Conservation (phyloP, 2,329 filamentous ascomycete genomes). For the Diaporthe sp. region DNA sequence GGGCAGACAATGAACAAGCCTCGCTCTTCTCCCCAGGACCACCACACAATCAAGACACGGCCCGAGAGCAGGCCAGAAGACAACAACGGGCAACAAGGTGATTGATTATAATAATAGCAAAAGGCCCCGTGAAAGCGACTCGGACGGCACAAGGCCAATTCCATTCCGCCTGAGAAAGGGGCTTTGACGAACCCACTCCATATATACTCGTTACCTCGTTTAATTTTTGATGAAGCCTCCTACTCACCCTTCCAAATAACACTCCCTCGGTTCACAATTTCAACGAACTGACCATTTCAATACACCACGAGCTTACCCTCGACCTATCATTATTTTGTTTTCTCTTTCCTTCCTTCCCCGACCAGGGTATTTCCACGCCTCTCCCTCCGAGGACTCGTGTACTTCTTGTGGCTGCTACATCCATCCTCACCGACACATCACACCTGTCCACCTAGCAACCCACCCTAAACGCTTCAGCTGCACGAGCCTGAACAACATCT, state of each 20-base stretch:
- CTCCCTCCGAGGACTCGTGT: constrained; percentile 9
- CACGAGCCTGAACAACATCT: background rate
- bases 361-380: background rate
- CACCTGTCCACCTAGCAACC: constrained; percentile 22
- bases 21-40: constrained; percentile 7
- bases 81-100: constrained; percentile 12
- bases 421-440: constrained; percentile 28
- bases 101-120: constrained; percentile 16
- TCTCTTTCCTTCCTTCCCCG: background rate
- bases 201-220: constrained; percentile 31
- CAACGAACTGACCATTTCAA: constrained; percentile 4
- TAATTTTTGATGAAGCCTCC: constrained; percentile 28
- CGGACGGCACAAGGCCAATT: constrained; percentile 25
- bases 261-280: constrained; percentile 4
- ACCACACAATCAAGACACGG: background rate
- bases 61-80: background rate
- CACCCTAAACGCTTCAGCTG: constrained; percentile 11
- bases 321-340: background rate
- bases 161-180: constrained; percentile 25
- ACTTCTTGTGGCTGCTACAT: background rate
- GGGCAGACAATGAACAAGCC: constrained; percentile 20
- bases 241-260: constrained; percentile 23
- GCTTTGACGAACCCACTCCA: constrained; percentile 28
- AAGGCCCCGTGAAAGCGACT: constrained; percentile 15
- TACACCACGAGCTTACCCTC: background rate